Evolutionary conservation across 257 asterid genomes (phyloP).

Genomic region (Fraxinus quadrangulata): DNA sequence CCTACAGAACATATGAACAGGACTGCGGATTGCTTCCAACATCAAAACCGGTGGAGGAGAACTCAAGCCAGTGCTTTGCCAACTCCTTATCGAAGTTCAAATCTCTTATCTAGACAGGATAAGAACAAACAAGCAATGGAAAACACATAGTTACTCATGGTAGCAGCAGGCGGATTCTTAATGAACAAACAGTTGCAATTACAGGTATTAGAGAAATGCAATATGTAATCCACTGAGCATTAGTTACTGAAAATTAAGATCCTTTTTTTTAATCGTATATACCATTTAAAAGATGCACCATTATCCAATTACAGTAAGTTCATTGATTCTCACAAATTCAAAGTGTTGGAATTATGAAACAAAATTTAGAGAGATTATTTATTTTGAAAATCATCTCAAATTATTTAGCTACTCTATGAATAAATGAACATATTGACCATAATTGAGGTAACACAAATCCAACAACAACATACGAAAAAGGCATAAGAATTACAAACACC

Average conservation of each 20-base stretch:
- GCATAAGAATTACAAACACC: neutral
- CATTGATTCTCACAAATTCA: neutral
- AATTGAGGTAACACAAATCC: neutral
- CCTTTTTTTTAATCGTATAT: neutral
- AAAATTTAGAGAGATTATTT: slow-evolving; percentile 1
- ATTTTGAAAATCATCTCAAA: neutral
- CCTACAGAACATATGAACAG: neutral
- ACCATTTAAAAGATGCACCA: slow-evolving; percentile 1
- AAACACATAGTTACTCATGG: neutral
- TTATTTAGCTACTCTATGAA: neutral
- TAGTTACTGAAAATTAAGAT: neutral
- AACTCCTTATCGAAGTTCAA: no score
- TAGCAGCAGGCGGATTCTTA: neutral
- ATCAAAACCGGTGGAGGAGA: neutral
- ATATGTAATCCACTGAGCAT: neutral
- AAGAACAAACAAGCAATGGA: no score
- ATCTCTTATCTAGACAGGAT: no score
- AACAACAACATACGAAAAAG: no score
- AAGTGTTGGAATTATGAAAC: neutral
- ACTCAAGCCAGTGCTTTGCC: no score
- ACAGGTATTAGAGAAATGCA: slow-evolving; percentile 1
- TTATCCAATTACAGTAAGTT: neutral
- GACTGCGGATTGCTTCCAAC: neutral
- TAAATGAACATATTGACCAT: neutral
- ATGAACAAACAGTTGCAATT: neutral